Evolutionary conservation across 306 rosid genomes (phyloP), one percentile per base, ranked within the genome.

Genomic region (Betula pendula): DNA sequence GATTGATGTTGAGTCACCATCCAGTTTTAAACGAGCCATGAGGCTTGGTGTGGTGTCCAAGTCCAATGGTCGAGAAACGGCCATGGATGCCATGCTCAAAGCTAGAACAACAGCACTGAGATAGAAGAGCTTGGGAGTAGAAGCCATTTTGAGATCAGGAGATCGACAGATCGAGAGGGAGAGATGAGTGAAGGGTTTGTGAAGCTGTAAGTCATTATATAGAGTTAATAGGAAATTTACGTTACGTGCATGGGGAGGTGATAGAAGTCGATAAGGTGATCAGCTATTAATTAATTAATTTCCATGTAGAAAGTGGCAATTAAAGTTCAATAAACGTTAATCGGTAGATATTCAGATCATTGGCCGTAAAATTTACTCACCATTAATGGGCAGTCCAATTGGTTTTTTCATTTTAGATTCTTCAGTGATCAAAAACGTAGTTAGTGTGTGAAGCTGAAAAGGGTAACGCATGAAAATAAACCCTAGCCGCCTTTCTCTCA

Each of bases 21-120:
- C 85, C 19, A 89, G 15, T 63, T 90, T 88, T 83, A 88, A 71
- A 73, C 90, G 80, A 0, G 76, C 55, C 2, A 44, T 74, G 0
- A 88, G 85, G 53, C 59, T 80, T 62, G 4, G 9, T 0, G 73
- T 13, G 70, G 60, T 76, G 49, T 22, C 47, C 22, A 82, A 45
- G 35, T 22, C 47, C 22, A 82, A 40, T 9, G 70, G 10, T 20
- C 83, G 70, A 0, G 88, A 79, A 25, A 73, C 81, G 0, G 70
- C 77, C 68, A 62, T 55, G 71, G 49, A 25, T 2, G 75, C 55
- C 31, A 56, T 55, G 45, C 58, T 58, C 6, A 73, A 15, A 60
- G 47, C 56, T 44, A 80, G 33, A 27, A 19, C 56, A 50, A 85
- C 74, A 24, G 79, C 19, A 1, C 53, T 38, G 40, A 79, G 68